Percentiles rank a stretch among this genome's conserved stretches.
These are phyloP conservation scores for Russula virescens DNA, from an alignment of 768 basidiomycete species.

Conservation along the genomic window DNA sequence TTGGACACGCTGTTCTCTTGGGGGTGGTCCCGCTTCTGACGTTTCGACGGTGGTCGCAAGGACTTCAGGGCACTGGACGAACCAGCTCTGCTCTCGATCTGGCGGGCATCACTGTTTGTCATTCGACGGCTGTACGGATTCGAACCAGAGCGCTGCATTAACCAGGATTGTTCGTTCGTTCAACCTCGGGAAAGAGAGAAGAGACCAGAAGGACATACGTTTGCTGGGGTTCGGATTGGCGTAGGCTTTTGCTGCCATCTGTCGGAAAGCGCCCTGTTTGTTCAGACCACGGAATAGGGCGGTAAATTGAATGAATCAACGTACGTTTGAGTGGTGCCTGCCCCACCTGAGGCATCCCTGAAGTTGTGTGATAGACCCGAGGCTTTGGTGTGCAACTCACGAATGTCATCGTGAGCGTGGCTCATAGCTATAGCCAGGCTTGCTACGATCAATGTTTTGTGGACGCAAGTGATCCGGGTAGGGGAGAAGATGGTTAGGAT, in stretches of 20 bases:
- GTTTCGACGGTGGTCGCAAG: neutral
- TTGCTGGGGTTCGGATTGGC: conserved; percentile 1
- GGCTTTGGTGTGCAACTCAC: neutral
- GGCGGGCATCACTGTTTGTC: neutral
- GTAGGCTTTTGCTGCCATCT: conserved; percentile 7
- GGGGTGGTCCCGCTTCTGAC: conserved; percentile 1
- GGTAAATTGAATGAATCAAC: neutral
- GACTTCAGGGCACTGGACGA: neutral
- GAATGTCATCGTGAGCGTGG: conserved; percentile 10
- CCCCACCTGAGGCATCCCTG: conserved; percentile 13
- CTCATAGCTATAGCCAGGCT: neutral
- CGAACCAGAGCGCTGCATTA: neutral
- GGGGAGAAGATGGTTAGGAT: neutral
- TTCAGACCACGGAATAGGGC: neutral
- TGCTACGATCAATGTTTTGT: neutral
- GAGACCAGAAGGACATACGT: neutral
- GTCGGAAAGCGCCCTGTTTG: neutral
- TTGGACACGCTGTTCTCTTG: neutral
- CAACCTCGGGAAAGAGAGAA: neutral
- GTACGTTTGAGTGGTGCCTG: neutral
- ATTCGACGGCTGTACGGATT: conserved; percentile 8
- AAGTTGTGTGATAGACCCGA: conserved; percentile 1
- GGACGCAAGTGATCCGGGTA: neutral
- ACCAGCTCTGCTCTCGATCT: neutral
- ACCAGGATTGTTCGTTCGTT: neutral